Percentiles rank a stretch among this genome's conserved stretches.
phyloP scores from a whole-genome alignment of 2,329 filamentous ascomycete genomes.

The Penicillium sp. region DNA sequence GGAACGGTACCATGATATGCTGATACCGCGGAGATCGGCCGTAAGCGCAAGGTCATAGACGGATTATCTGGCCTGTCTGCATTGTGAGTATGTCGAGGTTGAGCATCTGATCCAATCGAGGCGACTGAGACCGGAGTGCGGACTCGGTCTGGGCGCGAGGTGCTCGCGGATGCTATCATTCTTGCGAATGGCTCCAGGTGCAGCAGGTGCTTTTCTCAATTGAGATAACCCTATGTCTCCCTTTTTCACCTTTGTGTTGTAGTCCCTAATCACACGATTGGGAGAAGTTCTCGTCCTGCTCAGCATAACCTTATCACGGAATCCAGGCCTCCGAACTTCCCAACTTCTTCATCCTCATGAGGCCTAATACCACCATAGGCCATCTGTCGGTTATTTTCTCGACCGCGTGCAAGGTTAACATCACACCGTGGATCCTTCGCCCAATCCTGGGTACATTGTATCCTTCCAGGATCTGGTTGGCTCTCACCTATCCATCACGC shows the following conservation, averaged over 20 bases:
- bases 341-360: constrained; percentile 47
- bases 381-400: constrained; percentile 51
- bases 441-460: constrained; percentile 37
- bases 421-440: constrained; percentile 40
- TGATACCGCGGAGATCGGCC: constrained; percentile 48
- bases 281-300: constrained; percentile 26
- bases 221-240: constrained; percentile 38
- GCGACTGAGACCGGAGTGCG: constrained; percentile 39
- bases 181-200: constrained; percentile 49
- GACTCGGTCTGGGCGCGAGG: constrained; percentile 36
- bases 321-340: constrained; percentile 48
- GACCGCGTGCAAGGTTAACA: constrained; percentile 52
- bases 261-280: constrained; percentile 20
- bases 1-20: constrained; percentile 41
- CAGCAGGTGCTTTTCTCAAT: constrained; percentile 47
- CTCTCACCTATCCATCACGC: constrained; percentile 26
- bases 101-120: constrained; percentile 38
- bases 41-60: constrained; percentile 49
- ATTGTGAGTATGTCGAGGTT: constrained; percentile 42
- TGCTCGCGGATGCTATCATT: constrained; percentile 46
- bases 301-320: constrained; percentile 46
- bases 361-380: constrained; percentile 47
- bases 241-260: not conserved
- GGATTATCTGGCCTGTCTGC: constrained; percentile 44
- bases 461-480: constrained; percentile 22